Evolutionary conservation across 176 grass and related monocot species (phyloP).

Genomic region (Poa pratensis): DNA sequence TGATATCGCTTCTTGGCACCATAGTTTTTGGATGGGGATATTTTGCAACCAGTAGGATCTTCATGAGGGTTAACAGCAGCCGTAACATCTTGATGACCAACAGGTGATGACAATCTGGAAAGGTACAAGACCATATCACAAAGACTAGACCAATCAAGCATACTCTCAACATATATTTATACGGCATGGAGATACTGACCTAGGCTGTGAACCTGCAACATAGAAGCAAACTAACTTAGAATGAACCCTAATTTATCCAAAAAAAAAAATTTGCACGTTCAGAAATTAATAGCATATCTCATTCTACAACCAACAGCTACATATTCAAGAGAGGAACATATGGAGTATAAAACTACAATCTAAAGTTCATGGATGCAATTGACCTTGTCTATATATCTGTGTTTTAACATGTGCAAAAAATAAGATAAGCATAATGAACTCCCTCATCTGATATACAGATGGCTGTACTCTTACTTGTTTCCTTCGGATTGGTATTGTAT

Average conservation of each 20-base stretch:
- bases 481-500: constrained; percentile 43
- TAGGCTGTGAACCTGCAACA: constrained; percentile 57
- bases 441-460: constrained; percentile 14
- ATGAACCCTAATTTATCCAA: constrained; percentile 12
- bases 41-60: constrained; percentile 49
- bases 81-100: constrained; percentile 54
- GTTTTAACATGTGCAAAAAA: constrained; percentile 24
- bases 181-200: constrained; percentile 46
- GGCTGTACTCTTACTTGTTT: constrained; percentile 54
- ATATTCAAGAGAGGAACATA: constrained; percentile 30
- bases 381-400: neutral
- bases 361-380: constrained; percentile 31
- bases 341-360: constrained; percentile 3
- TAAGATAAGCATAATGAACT: constrained; percentile 11
- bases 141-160: constrained; percentile 23
- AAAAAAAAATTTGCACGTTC: constrained; percentile 1
- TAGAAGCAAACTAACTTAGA: constrained; percentile 29
- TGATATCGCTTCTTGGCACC: constrained; percentile 41
- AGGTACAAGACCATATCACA: constrained; percentile 33
- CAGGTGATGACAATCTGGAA: constrained; percentile 57
- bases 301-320: constrained; percentile 18
- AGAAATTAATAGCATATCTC: constrained; percentile 38
- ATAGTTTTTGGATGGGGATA: constrained; percentile 34
- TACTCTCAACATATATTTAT: constrained; percentile 20
- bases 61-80: constrained; percentile 43